phyloP scores from a whole-genome alignment of 2,329 filamentous ascomycete species.

The Xylogone sp. region DNA sequence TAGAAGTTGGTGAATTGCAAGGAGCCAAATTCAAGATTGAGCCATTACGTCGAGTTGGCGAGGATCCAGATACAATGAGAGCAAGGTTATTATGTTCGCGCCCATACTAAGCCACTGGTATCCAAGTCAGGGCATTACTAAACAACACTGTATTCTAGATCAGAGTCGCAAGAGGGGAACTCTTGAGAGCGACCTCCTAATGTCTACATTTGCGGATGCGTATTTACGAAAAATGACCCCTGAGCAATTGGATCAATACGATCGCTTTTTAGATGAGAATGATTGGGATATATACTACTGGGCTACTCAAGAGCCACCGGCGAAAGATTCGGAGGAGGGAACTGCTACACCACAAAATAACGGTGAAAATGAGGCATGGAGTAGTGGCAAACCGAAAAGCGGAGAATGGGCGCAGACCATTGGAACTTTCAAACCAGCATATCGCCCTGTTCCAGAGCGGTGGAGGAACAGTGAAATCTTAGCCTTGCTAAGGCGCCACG shows the following conservation, averaged over 20 bases:
- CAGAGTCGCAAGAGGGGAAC: constrained; percentile 96
- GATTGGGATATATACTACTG: constrained; percentile 99
- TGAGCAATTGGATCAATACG: constrained; percentile 76
- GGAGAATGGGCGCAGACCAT: constrained; percentile 98
- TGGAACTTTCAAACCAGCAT: constrained; percentile 89
- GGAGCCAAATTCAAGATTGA: constrained; percentile 84
- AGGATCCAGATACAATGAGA: constrained; percentile 81
- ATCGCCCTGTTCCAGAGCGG: constrained; percentile 79
- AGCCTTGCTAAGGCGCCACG: constrained; percentile 72
- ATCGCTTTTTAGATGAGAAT: constrained; percentile 94
- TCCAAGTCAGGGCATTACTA: constrained; percentile 1
- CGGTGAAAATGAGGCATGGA: constrained; percentile 21
- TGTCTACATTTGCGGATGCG: constrained; percentile 87
- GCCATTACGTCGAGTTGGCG: constrained; percentile 79
- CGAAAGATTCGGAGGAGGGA: constrained; percentile 54
- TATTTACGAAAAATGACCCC: constrained; percentile 72
- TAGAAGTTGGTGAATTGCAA: constrained; percentile 82
- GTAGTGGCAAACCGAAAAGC: constrained; percentile 34
- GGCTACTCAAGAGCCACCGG: constrained; percentile 79
- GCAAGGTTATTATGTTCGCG: constrained; percentile 69
- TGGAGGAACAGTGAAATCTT: constrained; percentile 86
- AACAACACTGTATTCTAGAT: constrained; percentile 51
- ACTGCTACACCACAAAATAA: constrained; percentile 23
- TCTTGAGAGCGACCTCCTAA: constrained; percentile 90
- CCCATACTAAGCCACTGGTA: constrained; percentile 3